Conservation (phyloP, 768 basidiomycete genomes). For the Tephrocybe sp. region DNA sequence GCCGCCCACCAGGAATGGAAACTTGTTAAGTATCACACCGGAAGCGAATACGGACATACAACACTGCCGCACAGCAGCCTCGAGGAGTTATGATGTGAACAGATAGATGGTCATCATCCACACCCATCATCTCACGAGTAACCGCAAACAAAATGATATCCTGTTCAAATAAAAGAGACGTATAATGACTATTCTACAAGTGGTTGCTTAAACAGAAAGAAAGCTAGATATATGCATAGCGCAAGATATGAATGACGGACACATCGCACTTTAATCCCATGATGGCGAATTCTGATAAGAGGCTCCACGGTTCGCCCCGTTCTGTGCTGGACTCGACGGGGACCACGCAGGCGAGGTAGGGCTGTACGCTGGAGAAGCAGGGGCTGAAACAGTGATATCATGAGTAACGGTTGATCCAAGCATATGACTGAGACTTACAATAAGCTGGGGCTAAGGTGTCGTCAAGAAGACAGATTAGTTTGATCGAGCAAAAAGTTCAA, state of each 20-base stretch:
- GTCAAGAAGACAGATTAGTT: background rate
- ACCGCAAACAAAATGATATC: constrained; percentile 9
- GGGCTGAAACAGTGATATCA: constrained; percentile 43
- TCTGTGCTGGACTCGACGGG: constrained; percentile 75
- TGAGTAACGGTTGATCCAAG: constrained; percentile 16
- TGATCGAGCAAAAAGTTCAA: background rate
- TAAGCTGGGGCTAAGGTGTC: constrained; percentile 68
- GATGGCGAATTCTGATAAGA: constrained; percentile 51
- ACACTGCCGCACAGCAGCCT: too few relatives aligned
- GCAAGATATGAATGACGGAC: constrained; percentile 20
- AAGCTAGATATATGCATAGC: constrained; percentile 28
- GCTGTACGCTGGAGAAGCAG: constrained; percentile 84
- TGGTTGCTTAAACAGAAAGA: constrained; percentile 20
- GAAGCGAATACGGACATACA: too few relatives aligned
- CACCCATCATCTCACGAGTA: too few relatives aligned
- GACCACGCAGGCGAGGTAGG: constrained; percentile 86
- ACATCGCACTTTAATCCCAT: constrained; percentile 40
- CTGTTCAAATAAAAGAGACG: constrained; percentile 25
- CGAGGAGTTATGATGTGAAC: too few relatives aligned
- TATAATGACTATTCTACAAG: constrained; percentile 30
- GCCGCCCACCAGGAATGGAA: too few relatives aligned
- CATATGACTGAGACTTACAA: constrained; percentile 47
- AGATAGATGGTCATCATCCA: too few relatives aligned
- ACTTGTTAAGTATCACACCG: too few relatives aligned
- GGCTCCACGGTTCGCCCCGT: constrained; percentile 40